These are phyloP conservation scores for Alternaria tenuissima DNA, from an alignment of 2,329 filamentous ascomycete genomes.

Conservation along the genomic window DNA sequence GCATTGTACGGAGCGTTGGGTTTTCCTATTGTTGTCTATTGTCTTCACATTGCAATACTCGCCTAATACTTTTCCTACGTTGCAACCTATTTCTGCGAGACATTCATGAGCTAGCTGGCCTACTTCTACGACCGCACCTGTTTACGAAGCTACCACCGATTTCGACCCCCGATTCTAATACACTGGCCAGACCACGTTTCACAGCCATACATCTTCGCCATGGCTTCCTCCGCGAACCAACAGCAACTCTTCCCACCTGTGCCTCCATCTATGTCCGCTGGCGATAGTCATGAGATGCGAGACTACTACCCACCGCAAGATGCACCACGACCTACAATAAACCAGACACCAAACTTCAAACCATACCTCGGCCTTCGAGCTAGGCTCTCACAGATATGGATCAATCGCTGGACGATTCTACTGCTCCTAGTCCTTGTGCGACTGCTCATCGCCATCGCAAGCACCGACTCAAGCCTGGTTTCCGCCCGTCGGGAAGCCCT, in stretches of 20 bases:
- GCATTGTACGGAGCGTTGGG: slow-evolving; percentile 49
- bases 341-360: slow-evolving; percentile 76
- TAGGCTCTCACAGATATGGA: slow-evolving; percentile 93
- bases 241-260: slow-evolving; percentile 63
- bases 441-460: slow-evolving; percentile 76
- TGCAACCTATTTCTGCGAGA: slow-evolving; percentile 43
- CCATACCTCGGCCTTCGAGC: slow-evolving; percentile 91
- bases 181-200: slow-evolving; percentile 42
- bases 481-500: slow-evolving; percentile 83
- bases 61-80: slow-evolving; percentile 29
- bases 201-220: slow-evolving; percentile 41
- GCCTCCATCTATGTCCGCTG: slow-evolving; percentile 67
- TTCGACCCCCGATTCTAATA: slow-evolving; percentile 39
- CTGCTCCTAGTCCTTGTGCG: slow-evolving; percentile 85
- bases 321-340: slow-evolving; percentile 64
- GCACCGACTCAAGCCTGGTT: slow-evolving; percentile 76
- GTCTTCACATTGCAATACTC: slow-evolving; percentile 11
- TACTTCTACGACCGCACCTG: slow-evolving; percentile 21
- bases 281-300: slow-evolving; percentile 66
- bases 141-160: slow-evolving; percentile 3
- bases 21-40: slow-evolving; percentile 34
- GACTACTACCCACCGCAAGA: slow-evolving; percentile 66
- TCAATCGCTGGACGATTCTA: slow-evolving; percentile 96
- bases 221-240: slow-evolving; percentile 62
- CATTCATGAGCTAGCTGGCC: slow-evolving; percentile 29